Conservation (phyloP, 1,284 basidiomycete species). For the Erythrobasidium hasegawianum region DNA sequence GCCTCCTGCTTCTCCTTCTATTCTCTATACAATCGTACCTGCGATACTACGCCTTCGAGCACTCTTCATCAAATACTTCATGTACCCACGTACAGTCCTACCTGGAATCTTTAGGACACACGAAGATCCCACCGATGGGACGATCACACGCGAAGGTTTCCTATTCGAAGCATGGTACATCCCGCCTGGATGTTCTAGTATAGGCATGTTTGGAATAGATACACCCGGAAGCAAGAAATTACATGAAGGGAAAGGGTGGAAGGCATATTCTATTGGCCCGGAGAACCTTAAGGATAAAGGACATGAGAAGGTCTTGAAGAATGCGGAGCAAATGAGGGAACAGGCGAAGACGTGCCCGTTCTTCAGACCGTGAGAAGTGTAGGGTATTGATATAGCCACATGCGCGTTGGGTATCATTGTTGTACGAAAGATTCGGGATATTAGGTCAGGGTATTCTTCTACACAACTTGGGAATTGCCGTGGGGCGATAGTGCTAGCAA, state of each 20-base stretch:
- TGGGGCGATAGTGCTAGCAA: no score
- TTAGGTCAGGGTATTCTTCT: no score
- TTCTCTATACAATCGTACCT: conserved; percentile 15
- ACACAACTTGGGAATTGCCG: no score
- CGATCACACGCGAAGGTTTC: conserved; percentile 19
- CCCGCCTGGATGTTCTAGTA: conserved; percentile 11
- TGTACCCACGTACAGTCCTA: conserved; percentile 9
- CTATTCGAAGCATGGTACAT: conserved; percentile 30
- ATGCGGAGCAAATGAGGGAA: conserved; percentile 14
- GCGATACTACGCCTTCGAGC: conserved; percentile 5
- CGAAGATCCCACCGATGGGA: background rate
- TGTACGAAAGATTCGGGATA: no score
- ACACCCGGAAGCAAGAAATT: conserved; percentile 6
- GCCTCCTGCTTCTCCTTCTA: conserved; percentile 1
- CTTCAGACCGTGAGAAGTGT: conserved; percentile 5
- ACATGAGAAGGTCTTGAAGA: background rate
- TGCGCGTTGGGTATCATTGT: no score
- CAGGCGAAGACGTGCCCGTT: conserved; percentile 21
- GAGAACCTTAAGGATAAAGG: conserved; percentile 8
- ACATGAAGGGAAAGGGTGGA: conserved; percentile 12
- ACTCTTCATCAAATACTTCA: conserved; percentile 12
- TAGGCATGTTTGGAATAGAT: conserved; percentile 15
- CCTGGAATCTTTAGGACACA: conserved; percentile 1
- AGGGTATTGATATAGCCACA: no score
- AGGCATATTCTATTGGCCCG: conserved; percentile 8